These are phyloP conservation scores for Boletus mariae DNA, from an alignment of 1,284 basidiomycete genomes.

Conservation along the genomic window DNA sequence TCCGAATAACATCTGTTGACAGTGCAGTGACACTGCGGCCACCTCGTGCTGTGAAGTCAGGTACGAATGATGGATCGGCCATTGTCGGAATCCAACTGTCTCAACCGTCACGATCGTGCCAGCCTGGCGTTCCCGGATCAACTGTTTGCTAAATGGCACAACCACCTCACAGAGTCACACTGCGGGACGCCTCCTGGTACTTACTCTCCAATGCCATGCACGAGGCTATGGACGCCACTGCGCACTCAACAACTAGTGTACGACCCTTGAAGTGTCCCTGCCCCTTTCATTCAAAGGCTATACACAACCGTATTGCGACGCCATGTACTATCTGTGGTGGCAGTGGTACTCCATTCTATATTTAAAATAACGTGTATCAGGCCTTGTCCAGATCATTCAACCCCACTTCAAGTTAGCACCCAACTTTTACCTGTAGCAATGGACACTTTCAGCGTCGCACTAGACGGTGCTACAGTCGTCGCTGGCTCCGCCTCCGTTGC, in stretches of 20 bases:
- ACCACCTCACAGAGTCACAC: neutral
- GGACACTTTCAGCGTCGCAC: conserved; percentile 22
- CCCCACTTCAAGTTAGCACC: neutral
- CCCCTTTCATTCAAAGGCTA: too few species aligned
- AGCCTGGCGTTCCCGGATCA: too few species aligned
- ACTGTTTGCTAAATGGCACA: neutral
- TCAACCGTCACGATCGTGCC: neutral
- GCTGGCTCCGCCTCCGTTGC: conserved; percentile 31
- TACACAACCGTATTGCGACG: neutral
- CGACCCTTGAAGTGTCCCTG: too few species aligned
- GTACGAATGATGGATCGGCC: neutral
- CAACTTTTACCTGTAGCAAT: conserved; percentile 10
- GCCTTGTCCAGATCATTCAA: neutral
- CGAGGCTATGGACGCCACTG: neutral
- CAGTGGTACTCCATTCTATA: neutral
- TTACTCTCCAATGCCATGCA: neutral
- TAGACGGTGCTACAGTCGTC: conserved; percentile 36
- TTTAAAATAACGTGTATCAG: neutral
- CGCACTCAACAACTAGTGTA: too few species aligned
- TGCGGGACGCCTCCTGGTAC: too few species aligned
- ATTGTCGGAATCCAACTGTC: neutral
- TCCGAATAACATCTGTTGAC: neutral
- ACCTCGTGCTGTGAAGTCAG: neutral
- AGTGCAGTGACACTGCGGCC: too few species aligned
- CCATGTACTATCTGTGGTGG: neutral